These are phyloP conservation scores for Stachybotrys echinatus DNA, from an alignment of 2,329 filamentous ascomycete genomes.

Conservation along the genomic window DNA sequence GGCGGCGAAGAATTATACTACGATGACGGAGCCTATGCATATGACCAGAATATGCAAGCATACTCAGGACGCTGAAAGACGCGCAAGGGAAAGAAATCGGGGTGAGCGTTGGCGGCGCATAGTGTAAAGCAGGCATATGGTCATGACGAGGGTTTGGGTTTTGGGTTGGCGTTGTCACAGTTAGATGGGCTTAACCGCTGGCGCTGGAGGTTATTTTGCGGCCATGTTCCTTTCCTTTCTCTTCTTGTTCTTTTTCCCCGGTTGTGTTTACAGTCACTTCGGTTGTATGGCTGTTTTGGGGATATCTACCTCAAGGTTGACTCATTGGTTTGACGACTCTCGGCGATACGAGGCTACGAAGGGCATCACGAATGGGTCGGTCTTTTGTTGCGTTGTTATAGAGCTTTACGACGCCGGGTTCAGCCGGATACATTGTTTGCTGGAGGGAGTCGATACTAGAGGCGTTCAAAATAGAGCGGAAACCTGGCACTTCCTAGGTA, in stretches of 20 bases:
- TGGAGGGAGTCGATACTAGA: no score
- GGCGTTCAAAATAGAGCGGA: neutral
- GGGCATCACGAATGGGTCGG: neutral
- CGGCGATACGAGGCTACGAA: no score
- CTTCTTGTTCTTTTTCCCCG: neutral
- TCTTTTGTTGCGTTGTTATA: neutral
- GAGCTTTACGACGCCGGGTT: no score
- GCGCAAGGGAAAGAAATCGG: neutral
- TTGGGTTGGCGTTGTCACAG: neutral
- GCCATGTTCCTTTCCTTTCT: neutral
- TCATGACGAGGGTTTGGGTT: neutral
- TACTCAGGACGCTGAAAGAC: slow-evolving; percentile 4
- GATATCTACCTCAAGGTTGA: no score
- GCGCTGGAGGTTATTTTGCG: neutral
- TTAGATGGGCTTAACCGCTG: neutral
- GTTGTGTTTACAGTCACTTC: neutral
- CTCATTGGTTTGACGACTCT: no score
- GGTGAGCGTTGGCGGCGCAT: neutral
- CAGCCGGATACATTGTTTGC: no score
- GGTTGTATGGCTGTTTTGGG: neutral
- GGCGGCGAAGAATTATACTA: slow-evolving; percentile 26
- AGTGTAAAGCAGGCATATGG: neutral
- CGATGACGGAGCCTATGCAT: slow-evolving; percentile 22
- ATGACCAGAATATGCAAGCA: slow-evolving; percentile 15
- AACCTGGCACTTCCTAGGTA: neutral